phyloP scores from a whole-genome alignment of 805 yeast species.

The Monosporozyma siamensis region DNA sequence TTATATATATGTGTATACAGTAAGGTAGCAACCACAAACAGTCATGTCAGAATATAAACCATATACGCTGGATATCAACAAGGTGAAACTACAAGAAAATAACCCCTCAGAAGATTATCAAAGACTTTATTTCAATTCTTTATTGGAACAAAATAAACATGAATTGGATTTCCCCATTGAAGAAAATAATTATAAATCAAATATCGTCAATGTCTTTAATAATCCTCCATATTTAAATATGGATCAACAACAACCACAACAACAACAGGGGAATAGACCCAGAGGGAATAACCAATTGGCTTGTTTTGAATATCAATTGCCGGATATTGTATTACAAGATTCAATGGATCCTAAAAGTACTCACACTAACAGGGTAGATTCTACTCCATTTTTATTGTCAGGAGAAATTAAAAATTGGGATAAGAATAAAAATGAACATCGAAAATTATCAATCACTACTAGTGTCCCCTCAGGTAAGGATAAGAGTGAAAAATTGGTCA shows the following conservation, averaged over 20 bases:
- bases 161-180: conserved; percentile 4
- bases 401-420: conserved; percentile 6
- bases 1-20: no score
- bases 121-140: conserved; percentile 19
- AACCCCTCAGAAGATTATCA: conserved; percentile 29
- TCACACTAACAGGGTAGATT: no score
- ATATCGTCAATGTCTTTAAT: conserved; percentile 13
- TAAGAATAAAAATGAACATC: no score
- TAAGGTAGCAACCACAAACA: no score
- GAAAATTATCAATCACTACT: neutral
- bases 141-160: conserved; percentile 6
- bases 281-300: conserved; percentile 12
- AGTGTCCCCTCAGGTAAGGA: neutral
- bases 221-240: conserved; percentile 6
- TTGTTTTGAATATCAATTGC: conserved; percentile 26
- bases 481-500: conserved; percentile 1
- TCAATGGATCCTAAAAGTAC: no score
- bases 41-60: conserved; percentile 11
- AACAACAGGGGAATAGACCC: no score
- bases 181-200: conserved; percentile 18
- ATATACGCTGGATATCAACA: conserved; percentile 11
- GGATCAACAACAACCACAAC: neutral
- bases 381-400: neutral
- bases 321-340: conserved; percentile 10
- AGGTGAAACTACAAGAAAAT: conserved; percentile 11